These are phyloP conservation scores for Schwanniomyces vanrijiae DNA, from an alignment of 805 yeast genomes.

Conservation along the genomic window DNA sequence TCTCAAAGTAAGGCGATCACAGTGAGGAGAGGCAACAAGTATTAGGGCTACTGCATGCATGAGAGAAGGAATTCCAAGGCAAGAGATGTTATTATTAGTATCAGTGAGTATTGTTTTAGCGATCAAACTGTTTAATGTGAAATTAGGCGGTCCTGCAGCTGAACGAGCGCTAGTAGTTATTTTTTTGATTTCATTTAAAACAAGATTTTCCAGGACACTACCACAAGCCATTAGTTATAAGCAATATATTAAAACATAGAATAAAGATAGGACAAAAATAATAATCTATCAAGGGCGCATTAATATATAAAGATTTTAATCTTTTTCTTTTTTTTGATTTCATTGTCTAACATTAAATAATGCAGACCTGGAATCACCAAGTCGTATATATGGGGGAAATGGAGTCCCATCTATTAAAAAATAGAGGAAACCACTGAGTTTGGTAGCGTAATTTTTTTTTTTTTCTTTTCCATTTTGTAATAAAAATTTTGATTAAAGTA, in stretches of 20 bases:
- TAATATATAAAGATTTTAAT: not conserved
- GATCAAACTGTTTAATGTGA: not conserved
- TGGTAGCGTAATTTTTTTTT: not conserved
- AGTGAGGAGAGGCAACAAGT: no score
- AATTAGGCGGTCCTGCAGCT: no score
- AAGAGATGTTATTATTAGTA: not conserved
- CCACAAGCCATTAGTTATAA: no score
- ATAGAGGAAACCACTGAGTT: not conserved
- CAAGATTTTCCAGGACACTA: no score
- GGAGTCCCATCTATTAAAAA: not conserved
- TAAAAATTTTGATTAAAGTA: not conserved
- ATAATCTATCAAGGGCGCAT: constrained; percentile 3
- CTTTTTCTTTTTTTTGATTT: not conserved
- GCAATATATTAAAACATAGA: not conserved
- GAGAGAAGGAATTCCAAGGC: not conserved
- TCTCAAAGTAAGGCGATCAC: no score
- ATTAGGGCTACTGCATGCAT: not conserved
- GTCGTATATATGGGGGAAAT: not conserved
- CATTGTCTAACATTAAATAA: not conserved
- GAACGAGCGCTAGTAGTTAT: not conserved
- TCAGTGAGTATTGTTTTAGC: not conserved
- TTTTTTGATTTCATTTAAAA: no score
- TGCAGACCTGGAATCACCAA: not conserved
- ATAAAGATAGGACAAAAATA: not conserved
- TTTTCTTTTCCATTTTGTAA: not conserved